Base-by-base conservation (phyloP, 2,329 filamentous ascomycete genomes). In the Pseudopyricularia cyperi region DNA sequence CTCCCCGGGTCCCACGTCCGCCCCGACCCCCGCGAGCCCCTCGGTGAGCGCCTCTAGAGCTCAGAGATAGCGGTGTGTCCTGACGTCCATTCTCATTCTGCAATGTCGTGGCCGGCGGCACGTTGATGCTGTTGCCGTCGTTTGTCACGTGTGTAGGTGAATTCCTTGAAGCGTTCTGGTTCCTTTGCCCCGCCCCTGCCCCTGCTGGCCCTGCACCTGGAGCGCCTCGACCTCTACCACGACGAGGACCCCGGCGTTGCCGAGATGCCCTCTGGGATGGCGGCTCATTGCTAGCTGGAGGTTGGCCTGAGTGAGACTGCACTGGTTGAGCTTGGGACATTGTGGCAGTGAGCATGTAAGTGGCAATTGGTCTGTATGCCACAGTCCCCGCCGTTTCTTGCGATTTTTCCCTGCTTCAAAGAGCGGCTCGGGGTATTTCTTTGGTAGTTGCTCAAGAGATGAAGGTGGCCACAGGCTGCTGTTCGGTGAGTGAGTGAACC, bases 181-280 rank as follows among this genome's bases (percentile, higher is more conserved):
- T 44, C 24, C 22, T 24, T 11, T 44, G 24, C 22, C 26, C 35
- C 35, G 28, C 51, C n/a, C 12, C 51, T 9, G 42, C 17, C 32
- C 39, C 52, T 19, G 47, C 54, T 32, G 39, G 46, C 22, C 39
- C 46, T 22, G 53, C 48, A 42, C 46, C 39, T 19, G 19, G 47
- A 9, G 48, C 53, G 32, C 55, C 52, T 28, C 62, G 58, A 52
- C 63, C 61, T 32, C 61, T 54, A 1, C 56, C 58, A 48, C 62
- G 60, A 53, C 59, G 57, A 53, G 46, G 48, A 17, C 53, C 48
- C 7, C 42, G 39, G 28, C 51, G 30, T 35, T 42, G 28, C 50
- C 49, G 30, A 19, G 26, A 26, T 24, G 35, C 42, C 24, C 50
- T 35, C 12, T 46, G 50, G 7, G 17, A 22, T 19, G 46, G 50